Conservation (phyloP, 805 yeast genomes). For the Cyberlindnera euphorbiae region DNA sequence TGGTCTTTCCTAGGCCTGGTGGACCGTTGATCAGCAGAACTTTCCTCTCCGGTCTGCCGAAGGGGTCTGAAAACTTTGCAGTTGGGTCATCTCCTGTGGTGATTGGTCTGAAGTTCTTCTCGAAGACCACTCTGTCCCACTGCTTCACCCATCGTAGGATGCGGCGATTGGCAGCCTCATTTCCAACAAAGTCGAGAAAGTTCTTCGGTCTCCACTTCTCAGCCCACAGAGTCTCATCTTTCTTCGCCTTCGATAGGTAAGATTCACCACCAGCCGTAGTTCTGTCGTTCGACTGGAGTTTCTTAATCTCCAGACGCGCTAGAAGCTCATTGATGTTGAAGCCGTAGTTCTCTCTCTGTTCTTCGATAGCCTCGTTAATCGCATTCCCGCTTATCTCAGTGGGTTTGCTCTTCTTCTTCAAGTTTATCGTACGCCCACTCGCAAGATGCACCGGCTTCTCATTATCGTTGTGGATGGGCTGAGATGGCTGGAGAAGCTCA, state of each 20-base stretch:
- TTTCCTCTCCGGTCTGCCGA: conserved; percentile 55
- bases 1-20: conserved; percentile 91
- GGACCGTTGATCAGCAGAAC: conserved; percentile 83
- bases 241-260: not conserved
- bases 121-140: conserved; percentile 60
- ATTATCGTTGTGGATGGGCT: conserved; percentile 7
- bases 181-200: conserved; percentile 67
- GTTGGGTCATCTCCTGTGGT: conserved; percentile 9
- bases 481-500: not conserved
- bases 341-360: conserved; percentile 28
- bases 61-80: conserved; percentile 36
- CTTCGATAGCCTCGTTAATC: not conserved
- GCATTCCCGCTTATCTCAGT: not conserved
- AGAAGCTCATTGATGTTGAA: conserved; percentile 33
- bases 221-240: conserved; percentile 35
- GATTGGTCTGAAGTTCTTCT: conserved; percentile 34
- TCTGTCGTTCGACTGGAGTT: conserved; percentile 8
- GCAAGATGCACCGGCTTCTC: conserved; percentile 16
- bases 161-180: conserved; percentile 56
- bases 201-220: conserved; percentile 65
- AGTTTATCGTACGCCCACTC: conserved; percentile 17
- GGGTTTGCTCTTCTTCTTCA: conserved; percentile 9
- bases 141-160: conserved; percentile 60
- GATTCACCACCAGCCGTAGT: conserved; percentile 1
- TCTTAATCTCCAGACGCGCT: conserved; percentile 28